These are phyloP conservation scores for Amniculicola lignicola DNA, from an alignment of 495 filamentous ascomycete species.

Conservation along the genomic window DNA sequence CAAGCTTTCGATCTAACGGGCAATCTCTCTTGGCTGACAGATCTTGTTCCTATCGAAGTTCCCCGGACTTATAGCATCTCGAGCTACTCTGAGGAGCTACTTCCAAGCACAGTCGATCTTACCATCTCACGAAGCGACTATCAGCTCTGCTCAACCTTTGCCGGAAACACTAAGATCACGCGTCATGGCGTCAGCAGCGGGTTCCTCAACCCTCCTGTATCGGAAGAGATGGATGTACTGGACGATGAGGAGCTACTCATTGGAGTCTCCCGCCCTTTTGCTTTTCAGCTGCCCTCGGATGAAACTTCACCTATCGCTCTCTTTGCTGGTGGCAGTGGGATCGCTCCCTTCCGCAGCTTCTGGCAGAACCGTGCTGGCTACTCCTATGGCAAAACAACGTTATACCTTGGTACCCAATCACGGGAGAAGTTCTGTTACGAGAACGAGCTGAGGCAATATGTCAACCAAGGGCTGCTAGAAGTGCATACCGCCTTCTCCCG, in stretches of 20 bases:
- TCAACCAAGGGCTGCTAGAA: slow-evolving; percentile 50
- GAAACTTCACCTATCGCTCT: slow-evolving; percentile 48
- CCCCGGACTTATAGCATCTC: slow-evolving; percentile 53
- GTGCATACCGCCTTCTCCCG: slow-evolving; percentile 51
- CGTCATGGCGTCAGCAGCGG: slow-evolving; percentile 46
- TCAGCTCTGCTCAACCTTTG: slow-evolving; percentile 8
- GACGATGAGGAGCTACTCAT: slow-evolving; percentile 45
- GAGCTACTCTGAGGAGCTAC: slow-evolving; percentile 46
- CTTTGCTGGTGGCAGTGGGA: slow-evolving; percentile 51
- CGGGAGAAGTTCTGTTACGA: slow-evolving; percentile 53
- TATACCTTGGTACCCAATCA: slow-evolving; percentile 51
- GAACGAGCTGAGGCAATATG: slow-evolving; percentile 48
- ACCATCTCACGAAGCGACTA: slow-evolving; percentile 47
- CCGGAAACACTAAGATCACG: slow-evolving; percentile 14
- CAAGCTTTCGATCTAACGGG: slow-evolving; percentile 42
- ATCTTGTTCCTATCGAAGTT: slow-evolving; percentile 48
- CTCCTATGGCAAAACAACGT: slow-evolving; percentile 44
- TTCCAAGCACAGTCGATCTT: slow-evolving; percentile 48
- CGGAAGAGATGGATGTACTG: slow-evolving; percentile 14
- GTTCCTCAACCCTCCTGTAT: slow-evolving; percentile 46
- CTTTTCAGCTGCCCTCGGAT: slow-evolving; percentile 50
- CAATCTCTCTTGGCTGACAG: slow-evolving; percentile 47
- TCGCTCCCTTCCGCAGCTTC: slow-evolving; percentile 52
- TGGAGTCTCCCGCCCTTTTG: slow-evolving; percentile 49
- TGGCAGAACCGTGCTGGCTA: slow-evolving; percentile 46